Evolutionary conservation across 2,329 filamentous ascomycete species (phyloP), one percentile per base, ranked within the genome.

Genomic region (Botrytis tulipae): DNA sequence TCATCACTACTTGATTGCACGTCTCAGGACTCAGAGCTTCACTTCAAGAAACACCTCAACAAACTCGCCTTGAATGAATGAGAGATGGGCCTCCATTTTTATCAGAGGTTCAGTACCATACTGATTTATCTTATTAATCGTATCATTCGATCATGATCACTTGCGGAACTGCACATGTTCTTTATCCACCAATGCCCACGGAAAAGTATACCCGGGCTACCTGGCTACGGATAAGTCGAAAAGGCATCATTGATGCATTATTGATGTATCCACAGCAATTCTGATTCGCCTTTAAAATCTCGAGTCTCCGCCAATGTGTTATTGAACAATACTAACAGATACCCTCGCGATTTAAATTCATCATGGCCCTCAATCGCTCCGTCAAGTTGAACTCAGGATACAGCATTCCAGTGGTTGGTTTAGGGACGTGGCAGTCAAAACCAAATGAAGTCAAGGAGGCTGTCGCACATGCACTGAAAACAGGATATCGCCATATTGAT

Each of bases 401-500:
- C 63, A 75, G 77, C 63, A 81, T 82, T 20, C 81, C 81, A 62
- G 77, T 83, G 75, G 79, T 86, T 46, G 84, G 83, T 63, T 82
- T 85, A 40, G 84, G 75, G n/a, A 84, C 84, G 65, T 85, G 84
- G 92, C 83, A 85, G 65, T 76, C 78, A 77, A 81, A 82, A 62
- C 80, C 83, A 75, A 84, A 84, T 75, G 82, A 83, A 71, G 82
- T 83, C 65, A 77, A 77, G 70, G 78, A 81, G 76, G 82, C 82
- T 51, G 82, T 83, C 42, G 78, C 76, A 2, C 79, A 80, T 74
- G 82, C 82, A 10, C 77, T 87, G 37, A 82, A 85, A 65, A 78
- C 82, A 44, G 87, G 87, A 22, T 88, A 88, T 79, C 83, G 84
- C 20, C 86, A 87, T 79, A 85, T 88, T 75, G 87, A 88, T 76